phyloP scores from a whole-genome alignment of 148 eudicot species.

The Vaccinium darrowii region DNA sequence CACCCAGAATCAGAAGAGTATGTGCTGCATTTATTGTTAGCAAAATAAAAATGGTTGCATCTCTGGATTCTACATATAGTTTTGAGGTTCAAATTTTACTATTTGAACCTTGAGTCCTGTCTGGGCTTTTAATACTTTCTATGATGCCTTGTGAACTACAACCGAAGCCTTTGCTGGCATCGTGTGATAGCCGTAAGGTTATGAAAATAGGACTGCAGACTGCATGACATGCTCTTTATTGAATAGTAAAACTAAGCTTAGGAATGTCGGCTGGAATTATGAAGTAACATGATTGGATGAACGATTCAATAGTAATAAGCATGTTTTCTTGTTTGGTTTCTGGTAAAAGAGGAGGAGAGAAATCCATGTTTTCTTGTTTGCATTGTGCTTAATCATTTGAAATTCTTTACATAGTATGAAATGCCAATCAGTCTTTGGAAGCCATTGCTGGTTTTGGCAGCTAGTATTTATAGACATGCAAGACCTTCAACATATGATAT shows the following conservation, averaged over 20 bases:
- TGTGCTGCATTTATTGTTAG: neutral
- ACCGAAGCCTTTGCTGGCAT: neutral
- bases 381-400: too few relatives aligned
- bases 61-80: neutral
- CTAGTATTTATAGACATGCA: too few relatives aligned
- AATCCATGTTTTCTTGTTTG: neutral
- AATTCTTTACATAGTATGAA: too few relatives aligned
- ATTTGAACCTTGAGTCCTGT: neutral
- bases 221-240: neutral
- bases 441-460: too few relatives aligned
- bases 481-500: neutral
- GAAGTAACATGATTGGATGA: too few relatives aligned
- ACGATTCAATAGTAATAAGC: too few relatives aligned
- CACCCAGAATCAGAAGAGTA: too few relatives aligned
- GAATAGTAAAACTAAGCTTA: constrained; percentile 2
- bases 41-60: neutral
- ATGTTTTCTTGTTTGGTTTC: too few relatives aligned
- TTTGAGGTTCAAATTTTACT: neutral
- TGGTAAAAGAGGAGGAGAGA: neutral
- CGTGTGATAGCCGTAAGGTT: neutral
- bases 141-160: neutral
- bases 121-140: too few relatives aligned
- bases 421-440: too few relatives aligned
- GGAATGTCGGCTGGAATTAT: neutral
- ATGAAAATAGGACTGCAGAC: neutral